phyloP scores from a whole-genome alignment of 176 grass and related monocot genomes.

The Avena insularis region DNA sequence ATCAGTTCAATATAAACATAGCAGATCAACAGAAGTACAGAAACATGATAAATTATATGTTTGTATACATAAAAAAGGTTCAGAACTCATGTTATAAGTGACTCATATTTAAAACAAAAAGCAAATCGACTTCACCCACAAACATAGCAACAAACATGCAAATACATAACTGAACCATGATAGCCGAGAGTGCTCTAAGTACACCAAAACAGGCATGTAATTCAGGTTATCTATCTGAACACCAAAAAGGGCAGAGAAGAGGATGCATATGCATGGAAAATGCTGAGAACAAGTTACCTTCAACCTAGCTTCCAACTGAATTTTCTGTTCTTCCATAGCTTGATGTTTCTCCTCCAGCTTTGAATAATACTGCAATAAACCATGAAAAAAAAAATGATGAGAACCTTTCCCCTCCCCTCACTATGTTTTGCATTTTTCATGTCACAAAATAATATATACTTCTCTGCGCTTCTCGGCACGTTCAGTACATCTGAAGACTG shows the following conservation, averaged over 20 bases:
- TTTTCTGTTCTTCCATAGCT: slow-evolving; percentile 86
- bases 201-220: too few species aligned
- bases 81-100: too few species aligned
- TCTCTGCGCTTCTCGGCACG: slow-evolving; percentile 93
- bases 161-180: too few species aligned
- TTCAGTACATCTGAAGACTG: slow-evolving; percentile 78
- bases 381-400: slow-evolving; percentile 5
- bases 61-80: too few species aligned
- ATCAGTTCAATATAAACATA: too few species aligned
- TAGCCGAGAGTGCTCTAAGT: too few species aligned
- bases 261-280: neutral
- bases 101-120: too few species aligned
- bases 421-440: slow-evolving; percentile 16
- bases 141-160: too few species aligned
- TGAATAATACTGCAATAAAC: slow-evolving; percentile 68
- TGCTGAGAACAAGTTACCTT: slow-evolving; percentile 53
- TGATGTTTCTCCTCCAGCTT: slow-evolving; percentile 97
- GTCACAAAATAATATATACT: slow-evolving; percentile 49
- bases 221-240: neutral
- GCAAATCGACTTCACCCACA: too few species aligned
- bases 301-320: slow-evolving; percentile 69
- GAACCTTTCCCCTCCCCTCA: neutral
- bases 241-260: neutral
- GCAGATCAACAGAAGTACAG: too few species aligned
- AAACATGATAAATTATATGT: too few species aligned